Base-by-base conservation (phyloP, 129 eudicot genomes). In the Heracleum sosnowskyi region DNA sequence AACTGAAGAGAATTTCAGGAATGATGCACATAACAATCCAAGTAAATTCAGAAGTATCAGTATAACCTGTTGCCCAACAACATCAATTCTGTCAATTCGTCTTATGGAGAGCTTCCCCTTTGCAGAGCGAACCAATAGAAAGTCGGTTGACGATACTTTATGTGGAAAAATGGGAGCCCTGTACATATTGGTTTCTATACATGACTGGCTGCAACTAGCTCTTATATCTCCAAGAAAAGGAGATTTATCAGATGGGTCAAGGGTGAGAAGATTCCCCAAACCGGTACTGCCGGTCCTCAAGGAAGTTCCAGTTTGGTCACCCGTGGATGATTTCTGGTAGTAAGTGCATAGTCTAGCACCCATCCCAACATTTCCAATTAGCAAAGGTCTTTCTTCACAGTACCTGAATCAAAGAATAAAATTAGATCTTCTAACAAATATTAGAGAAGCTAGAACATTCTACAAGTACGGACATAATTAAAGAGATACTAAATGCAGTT, bases 141-240 rank as follows among this genome's bases (percentile, higher is more conserved):
- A 95, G 83, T 95, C 98, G 26, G 98, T 87, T 47, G 94, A 84
- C 41, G 97, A 78, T 46, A 95, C 97, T 80, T 90, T 90, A 77
- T 95, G 98, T 74, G 83, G 89, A 86, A 85, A 95, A 45, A 91
- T 83, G 44, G 98, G 96, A 79, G 98, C 97, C 78, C 97, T 83
- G 74, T 91, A 95, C 98, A 91, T 91, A 84, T 95, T 92, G 46
- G 98, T 91, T 83, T 95, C 98, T 72, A 95, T 88, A 71, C 96
- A 86, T 47, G 98, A 95, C 80, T 95, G 98, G 76, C 84, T 83
- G 76, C 91, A 88, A 77, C 98, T 97, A 72, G 98, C 84, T 73
- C 88, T 95, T 88, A 95, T 88, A 81, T 95, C 98, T 87, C 97
- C 98, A 82, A 95, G 91, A 75, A 95, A 95, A 20, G 98, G 98